phyloP scores from a whole-genome alignment of 495 filamentous ascomycete genomes.

The Xylaria castorea region DNA sequence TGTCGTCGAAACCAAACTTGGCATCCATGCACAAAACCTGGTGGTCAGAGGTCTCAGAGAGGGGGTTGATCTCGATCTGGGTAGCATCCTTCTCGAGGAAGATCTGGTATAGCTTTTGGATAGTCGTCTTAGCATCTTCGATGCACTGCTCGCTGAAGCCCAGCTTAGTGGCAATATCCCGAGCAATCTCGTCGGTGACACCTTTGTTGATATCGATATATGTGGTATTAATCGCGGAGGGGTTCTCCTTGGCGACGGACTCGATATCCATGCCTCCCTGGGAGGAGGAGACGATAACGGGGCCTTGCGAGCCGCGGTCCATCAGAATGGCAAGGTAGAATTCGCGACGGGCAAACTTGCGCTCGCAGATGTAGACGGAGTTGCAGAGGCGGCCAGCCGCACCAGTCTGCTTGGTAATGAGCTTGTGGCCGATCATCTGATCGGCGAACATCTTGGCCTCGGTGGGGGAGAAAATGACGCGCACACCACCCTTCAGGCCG shows the following conservation, averaged over 20 bases:
- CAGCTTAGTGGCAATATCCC: conserved; percentile 86
- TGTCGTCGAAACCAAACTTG: conserved; percentile 97
- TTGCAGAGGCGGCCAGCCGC: conserved; percentile 90
- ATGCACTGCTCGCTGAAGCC: conserved; percentile 98
- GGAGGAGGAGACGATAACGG: conserved; percentile 95
- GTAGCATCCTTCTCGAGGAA: conserved; percentile 98
- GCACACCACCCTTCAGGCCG: conserved; percentile 96
- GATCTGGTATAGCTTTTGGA: conserved; percentile 98
- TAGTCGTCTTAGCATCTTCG: conserved; percentile 89
- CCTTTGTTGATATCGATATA: conserved; percentile 92
- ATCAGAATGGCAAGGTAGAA: conserved; percentile 98
- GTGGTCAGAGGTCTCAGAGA: conserved; percentile 96
- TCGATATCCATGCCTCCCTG: conserved; percentile 99
- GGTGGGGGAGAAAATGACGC: conserved; percentile 91
- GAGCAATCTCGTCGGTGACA: conserved; percentile 93
- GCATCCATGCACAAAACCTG: conserved; percentile 98
- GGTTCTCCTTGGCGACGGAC: conserved; percentile 95
- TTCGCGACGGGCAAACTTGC: conserved; percentile 98
- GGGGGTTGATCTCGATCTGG: conserved; percentile 99
- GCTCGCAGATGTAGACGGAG: conserved; percentile 97
- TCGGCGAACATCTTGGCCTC: conserved; percentile 95
- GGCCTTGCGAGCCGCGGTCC: conserved; percentile 90
- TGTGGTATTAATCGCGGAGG: conserved; percentile 91
- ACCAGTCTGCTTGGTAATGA: conserved; percentile 99
- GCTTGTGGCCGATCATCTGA: conserved; percentile 99